Conservation (phyloP, 2,329 filamentous ascomycete genomes). For the Aspergillus sp. region DNA sequence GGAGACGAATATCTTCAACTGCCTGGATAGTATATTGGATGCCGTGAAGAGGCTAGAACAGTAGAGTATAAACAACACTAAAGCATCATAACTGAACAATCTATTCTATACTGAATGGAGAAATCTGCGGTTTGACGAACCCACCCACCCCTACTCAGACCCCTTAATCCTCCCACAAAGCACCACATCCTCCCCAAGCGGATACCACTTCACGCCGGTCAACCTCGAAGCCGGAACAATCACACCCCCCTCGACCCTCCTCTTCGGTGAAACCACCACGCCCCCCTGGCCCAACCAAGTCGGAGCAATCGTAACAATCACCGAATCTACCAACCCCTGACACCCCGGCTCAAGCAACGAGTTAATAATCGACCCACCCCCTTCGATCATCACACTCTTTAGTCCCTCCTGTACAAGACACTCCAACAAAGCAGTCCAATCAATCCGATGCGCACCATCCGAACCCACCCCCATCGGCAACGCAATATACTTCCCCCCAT, state of each 20-base stretch:
- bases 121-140: too few species aligned
- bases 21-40: too few species aligned
- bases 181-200: conserved; percentile 77
- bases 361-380: conserved; percentile 80
- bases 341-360: conserved; percentile 64
- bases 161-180: conserved; percentile 64
- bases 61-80: too few species aligned
- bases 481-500: conserved; percentile 36
- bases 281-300: conserved; percentile 82
- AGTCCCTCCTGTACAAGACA: conserved; percentile 60
- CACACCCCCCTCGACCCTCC: conserved; percentile 51
- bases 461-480: conserved; percentile 21
- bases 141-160: not conserved
- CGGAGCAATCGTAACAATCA: conserved; percentile 86
- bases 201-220: conserved; percentile 68
- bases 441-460: conserved; percentile 26
- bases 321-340: conserved; percentile 64
- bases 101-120: too few species aligned
- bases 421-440: conserved; percentile 64
- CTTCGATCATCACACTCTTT: conserved; percentile 84
- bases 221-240: conserved; percentile 62
- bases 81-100: too few species aligned
- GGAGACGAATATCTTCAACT: too few species aligned
- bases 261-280: conserved; percentile 71
- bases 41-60: too few species aligned